Evolutionary conservation across 495 filamentous ascomycete genomes (phyloP), one percentile per base, ranked within the genome.

Genomic region (Neurospora sp.): DNA sequence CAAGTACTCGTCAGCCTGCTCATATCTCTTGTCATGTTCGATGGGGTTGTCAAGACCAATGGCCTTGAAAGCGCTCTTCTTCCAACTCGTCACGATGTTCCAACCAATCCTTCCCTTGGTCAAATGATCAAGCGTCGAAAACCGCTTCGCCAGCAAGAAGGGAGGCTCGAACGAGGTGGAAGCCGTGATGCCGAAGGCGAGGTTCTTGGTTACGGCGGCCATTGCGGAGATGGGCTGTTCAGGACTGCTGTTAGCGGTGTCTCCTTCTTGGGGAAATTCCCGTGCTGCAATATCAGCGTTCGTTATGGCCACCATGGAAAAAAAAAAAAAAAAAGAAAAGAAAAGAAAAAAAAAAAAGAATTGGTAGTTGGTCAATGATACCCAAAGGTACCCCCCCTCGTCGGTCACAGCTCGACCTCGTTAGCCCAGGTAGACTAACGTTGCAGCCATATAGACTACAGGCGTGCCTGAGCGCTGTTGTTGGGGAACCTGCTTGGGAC

Each of bases 41-140:
- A 89, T 87, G 0, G 85, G 85, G 31, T 75, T 84, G 11, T 89
- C 85, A 14, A 88, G 76, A 0, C 88, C 89, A 69, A 89, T 87
- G 6, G 86, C 86, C 73, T 88, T 88, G 74, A 87, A 87, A 7
- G 88, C 87, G 0, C 85, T 80, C 71, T 90, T 88, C 76, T 87
- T 87, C 79, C 85, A 91, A 0, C 83, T 86, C 6, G 88, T 90
- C 16, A 91, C 88, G 44, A 91, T 89, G 72, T 91, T 91, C 89
- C 89, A 91, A 0, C 85, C 89, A 46, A 91, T 79, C 5, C 88
- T 82, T 0, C 88, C 89, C 1, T 85, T 81, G 0, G 88, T 90
- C 22, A 89, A 80, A 75, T 91, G 89, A 71, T 91, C 88, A n/a
- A 91, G 75, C 1, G 88, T 90, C 0, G 88, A 90, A 69, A 89